Evolutionary conservation across 257 asterid species (phyloP), one percentile per base, ranked within the genome.

Genomic region (Capsicum rhomboideum): DNA sequence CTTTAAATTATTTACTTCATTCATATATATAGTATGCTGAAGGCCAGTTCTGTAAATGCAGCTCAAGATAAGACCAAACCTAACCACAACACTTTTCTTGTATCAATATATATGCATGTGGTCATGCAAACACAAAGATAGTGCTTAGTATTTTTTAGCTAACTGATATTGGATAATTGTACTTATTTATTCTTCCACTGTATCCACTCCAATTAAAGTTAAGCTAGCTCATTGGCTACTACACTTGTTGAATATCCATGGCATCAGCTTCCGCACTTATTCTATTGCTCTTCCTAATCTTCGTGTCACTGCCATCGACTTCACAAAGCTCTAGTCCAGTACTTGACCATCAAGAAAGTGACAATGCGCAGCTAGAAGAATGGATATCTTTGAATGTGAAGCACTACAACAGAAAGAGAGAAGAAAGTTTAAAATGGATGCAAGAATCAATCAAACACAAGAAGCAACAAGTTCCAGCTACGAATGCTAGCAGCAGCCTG

Each of bases 361-460:
- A 23, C 0, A 52, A 34, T 2, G 50, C n/a, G 10, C 12, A 75
- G 11, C 49, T 75, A 4, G 61, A 75, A 6, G 44, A 75, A 75
- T 75, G 81, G 81, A 75, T 92, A 84, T 85, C 89, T 4, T 87
- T 88, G 90, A 90, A 88, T 82, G 74, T 77, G 74, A 49, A 86
- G 8, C 78, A 83, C 71, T 82, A 92, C 87, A 64, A 75, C 40
- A 78, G 59, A 42, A 87, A 86, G 42, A 56, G 21, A 6, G 79
- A 44, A 18, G 29, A 13, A 7, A 75, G 61, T 75, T 75, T 75
- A 10, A 16, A 49, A 75, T 49, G 81, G 81, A 49, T 8, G 26
- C 61, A 75, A 75, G 61, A 75, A 75, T 75, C 81, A 75, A 20
- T 49, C 26, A 49, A 28, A 75, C 56, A 49, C 61, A 75, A 31